These are phyloP conservation scores for Neopestalotiopsis clavispora DNA, from an alignment of 2,329 filamentous ascomycete genomes.

Conservation along the genomic window DNA sequence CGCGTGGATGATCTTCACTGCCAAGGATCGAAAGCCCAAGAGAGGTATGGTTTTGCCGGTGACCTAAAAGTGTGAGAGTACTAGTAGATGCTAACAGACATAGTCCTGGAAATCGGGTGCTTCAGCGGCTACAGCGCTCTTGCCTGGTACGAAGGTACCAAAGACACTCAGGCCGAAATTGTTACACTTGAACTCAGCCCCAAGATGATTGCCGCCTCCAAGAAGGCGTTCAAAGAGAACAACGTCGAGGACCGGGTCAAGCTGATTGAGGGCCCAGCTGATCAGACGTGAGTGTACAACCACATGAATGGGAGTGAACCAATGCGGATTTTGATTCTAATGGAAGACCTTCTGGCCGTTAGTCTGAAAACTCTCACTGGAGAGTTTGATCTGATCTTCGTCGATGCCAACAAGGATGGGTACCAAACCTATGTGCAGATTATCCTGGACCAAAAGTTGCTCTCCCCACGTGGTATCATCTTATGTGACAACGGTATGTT, in stretches of 20 bases:
- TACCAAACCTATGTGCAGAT: slow-evolving; percentile 24
- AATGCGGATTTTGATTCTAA: background rate
- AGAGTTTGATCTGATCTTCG: slow-evolving; percentile 37
- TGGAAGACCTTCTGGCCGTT: background rate
- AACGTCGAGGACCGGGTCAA: slow-evolving; percentile 23
- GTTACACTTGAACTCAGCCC: slow-evolving; percentile 26
- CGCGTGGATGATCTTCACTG: slow-evolving; percentile 24
- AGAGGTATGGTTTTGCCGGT: slow-evolving; percentile 17
- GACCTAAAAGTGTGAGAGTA: too few relatives aligned
- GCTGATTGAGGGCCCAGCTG: slow-evolving; percentile 23
- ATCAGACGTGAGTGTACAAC: slow-evolving; percentile 13
- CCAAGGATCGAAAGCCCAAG: slow-evolving; percentile 21
- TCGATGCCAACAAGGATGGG: slow-evolving; percentile 38
- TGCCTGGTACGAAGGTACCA: slow-evolving; percentile 36
- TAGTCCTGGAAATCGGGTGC: slow-evolving; percentile 39
- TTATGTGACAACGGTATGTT: slow-evolving; percentile 24
- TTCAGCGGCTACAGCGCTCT: slow-evolving; percentile 40
- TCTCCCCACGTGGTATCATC: slow-evolving; percentile 21
- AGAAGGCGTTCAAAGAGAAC: slow-evolving; percentile 22
- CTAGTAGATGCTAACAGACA: background rate
- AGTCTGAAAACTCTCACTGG: slow-evolving; percentile 26
- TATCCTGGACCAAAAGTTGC: slow-evolving; percentile 26
- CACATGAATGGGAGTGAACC: background rate
- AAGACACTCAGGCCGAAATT: slow-evolving; percentile 26
- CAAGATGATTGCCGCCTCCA: slow-evolving; percentile 27